Evolutionary conservation across 345 rosid species (phyloP).

Genomic region (Arabidopsis thaliana): DNA sequence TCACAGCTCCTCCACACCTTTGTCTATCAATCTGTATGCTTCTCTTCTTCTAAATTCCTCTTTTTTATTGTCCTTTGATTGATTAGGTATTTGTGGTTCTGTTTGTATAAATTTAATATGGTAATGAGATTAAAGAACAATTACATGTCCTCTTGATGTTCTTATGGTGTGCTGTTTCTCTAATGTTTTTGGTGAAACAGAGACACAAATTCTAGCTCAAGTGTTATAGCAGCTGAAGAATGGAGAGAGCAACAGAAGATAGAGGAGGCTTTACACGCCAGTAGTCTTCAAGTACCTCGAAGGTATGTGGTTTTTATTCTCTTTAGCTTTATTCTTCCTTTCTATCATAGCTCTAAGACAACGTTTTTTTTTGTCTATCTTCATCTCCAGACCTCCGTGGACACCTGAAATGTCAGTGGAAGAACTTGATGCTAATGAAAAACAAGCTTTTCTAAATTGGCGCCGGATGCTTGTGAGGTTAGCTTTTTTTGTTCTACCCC

Average conservation of each 20-base stretch:
- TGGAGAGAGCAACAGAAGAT: slow-evolving; percentile 68
- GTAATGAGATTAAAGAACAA: not conserved
- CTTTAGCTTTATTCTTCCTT: not conserved
- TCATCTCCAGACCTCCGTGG: slow-evolving; percentile 73
- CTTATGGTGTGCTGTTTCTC: slow-evolving; percentile 7
- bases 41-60: not conserved
- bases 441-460: slow-evolving; percentile 77
- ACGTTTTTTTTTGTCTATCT: not conserved
- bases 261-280: slow-evolving; percentile 77
- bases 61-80: slow-evolving; percentile 17
- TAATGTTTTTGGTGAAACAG: slow-evolving; percentile 45
- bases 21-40: slow-evolving; percentile 65
- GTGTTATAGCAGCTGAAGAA: slow-evolving; percentile 63
- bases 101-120: not conserved
- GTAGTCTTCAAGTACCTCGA: slow-evolving; percentile 70
- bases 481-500: slow-evolving; percentile 15
- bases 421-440: slow-evolving; percentile 76
- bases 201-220: slow-evolving; percentile 59
- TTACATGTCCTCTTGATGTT: not conserved
- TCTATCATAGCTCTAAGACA: not conserved
- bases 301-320: slow-evolving; percentile 47
- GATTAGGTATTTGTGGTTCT: not conserved
- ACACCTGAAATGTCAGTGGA: slow-evolving; percentile 72
- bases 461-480: slow-evolving; percentile 88
- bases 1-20: slow-evolving; percentile 50